phyloP scores from a whole-genome alignment of 257 asterid genomes.

The Lithospermum erythrorhizon region DNA sequence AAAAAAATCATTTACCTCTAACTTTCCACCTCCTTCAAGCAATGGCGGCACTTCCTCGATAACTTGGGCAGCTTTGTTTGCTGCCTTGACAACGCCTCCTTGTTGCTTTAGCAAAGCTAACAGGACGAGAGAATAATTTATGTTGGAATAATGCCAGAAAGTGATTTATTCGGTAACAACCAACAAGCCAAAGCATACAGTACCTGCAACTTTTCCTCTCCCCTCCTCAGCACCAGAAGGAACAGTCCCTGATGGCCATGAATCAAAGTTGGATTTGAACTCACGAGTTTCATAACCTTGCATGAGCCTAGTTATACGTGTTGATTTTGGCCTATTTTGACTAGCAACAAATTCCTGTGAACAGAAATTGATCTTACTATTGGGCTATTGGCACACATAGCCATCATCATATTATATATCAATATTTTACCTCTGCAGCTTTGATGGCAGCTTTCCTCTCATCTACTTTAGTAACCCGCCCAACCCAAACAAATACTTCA shows the following conservation, averaged over 20 bases:
- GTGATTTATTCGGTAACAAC: slow-evolving; percentile 2
- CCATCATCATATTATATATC: neutral
- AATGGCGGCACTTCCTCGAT: slow-evolving; percentile 83
- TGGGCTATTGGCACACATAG: neutral
- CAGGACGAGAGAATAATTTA: slow-evolving; percentile 15
- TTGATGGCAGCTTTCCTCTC: slow-evolving; percentile 86
- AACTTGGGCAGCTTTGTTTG: slow-evolving; percentile 68
- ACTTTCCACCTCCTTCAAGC: slow-evolving; percentile 85
- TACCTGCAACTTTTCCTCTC: slow-evolving; percentile 98
- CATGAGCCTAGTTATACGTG: slow-evolving; percentile 63
- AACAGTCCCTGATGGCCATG: slow-evolving; percentile 94
- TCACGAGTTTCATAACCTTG: slow-evolving; percentile 97
- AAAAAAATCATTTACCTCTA: slow-evolving; percentile 43
- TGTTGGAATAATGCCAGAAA: slow-evolving; percentile 8
- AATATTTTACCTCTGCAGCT: slow-evolving; percentile 66
- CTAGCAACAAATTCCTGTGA: slow-evolving; percentile 71
- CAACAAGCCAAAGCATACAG: slow-evolving; percentile 7
- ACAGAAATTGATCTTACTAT: slow-evolving; percentile 11
- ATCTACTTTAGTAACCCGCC: slow-evolving; percentile 91
- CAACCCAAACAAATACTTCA: slow-evolving; percentile 97
- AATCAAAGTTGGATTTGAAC: slow-evolving; percentile 82
- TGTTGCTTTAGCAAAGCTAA: slow-evolving; percentile 94
- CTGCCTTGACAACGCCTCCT: slow-evolving; percentile 78
- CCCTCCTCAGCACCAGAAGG: slow-evolving; percentile 97
- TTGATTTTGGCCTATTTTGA: slow-evolving; percentile 90